Conservation (phyloP, 352 stramenopile species). For the Phytophthora gonapodyides region DNA sequence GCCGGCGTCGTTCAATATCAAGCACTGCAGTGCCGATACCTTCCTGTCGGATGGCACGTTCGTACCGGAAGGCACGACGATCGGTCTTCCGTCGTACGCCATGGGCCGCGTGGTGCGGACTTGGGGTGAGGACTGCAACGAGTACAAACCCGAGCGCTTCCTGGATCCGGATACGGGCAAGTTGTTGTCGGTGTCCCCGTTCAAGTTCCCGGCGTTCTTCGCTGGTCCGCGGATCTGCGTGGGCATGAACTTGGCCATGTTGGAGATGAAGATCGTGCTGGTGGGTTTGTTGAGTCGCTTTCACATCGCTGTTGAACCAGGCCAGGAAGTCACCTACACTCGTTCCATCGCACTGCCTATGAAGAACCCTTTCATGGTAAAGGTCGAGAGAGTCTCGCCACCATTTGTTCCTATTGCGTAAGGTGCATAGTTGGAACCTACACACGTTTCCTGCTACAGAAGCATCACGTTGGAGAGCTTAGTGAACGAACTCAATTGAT, state of each 20-base stretch:
- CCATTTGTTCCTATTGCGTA: slow-evolving; percentile 4
- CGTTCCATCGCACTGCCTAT: slow-evolving; percentile 43
- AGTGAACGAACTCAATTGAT: too few species aligned
- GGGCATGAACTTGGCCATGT: slow-evolving; percentile 66
- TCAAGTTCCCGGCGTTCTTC: slow-evolving; percentile 62
- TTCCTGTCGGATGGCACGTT: slow-evolving; percentile 53
- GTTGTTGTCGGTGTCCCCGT: slow-evolving; percentile 37
- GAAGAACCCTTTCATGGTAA: slow-evolving; percentile 27
- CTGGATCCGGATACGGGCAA: slow-evolving; percentile 36
- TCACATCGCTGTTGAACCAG: slow-evolving; percentile 28
- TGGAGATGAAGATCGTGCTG: slow-evolving; percentile 66
- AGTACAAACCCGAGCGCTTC: slow-evolving; percentile 60
- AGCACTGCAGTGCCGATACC: slow-evolving; percentile 39
- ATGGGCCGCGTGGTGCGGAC: slow-evolving; percentile 39
- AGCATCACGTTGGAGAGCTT: too few species aligned
- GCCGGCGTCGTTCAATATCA: slow-evolving; percentile 46
- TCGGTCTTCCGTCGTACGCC: slow-evolving; percentile 45
- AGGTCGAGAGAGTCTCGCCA: slow-evolving; percentile 7
- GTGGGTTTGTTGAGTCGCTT: slow-evolving; percentile 48
- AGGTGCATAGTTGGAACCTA: background rate
- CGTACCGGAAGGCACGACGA: slow-evolving; percentile 31
- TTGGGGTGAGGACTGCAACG: slow-evolving; percentile 44
- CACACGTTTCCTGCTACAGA: too few species aligned
- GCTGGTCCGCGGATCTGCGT: slow-evolving; percentile 59
- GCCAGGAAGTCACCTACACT: slow-evolving; percentile 36